A percentile compares a stretch with the other conserved stretches of the same genome.
Conservation (phyloP, 345 rosid species). For the Theobroma cacao region DNA sequence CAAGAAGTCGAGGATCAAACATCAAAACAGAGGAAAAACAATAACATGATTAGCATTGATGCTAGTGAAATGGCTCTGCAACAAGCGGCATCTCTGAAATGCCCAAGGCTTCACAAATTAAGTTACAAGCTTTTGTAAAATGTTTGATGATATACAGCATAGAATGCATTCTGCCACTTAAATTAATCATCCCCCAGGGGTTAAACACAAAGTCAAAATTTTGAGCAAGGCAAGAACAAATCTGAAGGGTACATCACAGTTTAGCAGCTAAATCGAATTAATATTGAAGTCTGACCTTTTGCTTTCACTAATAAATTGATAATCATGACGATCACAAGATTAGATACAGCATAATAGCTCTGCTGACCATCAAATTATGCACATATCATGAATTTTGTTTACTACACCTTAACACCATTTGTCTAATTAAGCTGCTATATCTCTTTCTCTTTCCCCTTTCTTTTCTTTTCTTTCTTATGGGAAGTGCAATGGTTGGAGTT, state of each 20-base stretch:
- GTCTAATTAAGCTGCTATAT: neutral
- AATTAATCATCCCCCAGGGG: neutral
- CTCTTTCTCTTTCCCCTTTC: neutral
- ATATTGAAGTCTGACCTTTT: slow-evolving; percentile 17
- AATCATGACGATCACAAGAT: slow-evolving; percentile 23
- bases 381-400: slow-evolving; percentile 21
- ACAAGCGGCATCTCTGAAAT: neutral
- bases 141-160: neutral
- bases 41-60: neutral
- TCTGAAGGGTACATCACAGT: slow-evolving; percentile 18
- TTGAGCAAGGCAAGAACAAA: slow-evolving; percentile 12
- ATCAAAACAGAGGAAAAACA: neutral
- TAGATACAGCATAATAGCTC: slow-evolving; percentile 21
- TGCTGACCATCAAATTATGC: slow-evolving; percentile 20
- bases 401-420: slow-evolving; percentile 12
- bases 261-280: slow-evolving; percentile 12
- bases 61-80: neutral
- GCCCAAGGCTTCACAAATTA: neutral
- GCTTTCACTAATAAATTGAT: slow-evolving; percentile 22
- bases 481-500: neutral
- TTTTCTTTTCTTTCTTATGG: neutral
- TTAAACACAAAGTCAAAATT: slow-evolving; percentile 5
- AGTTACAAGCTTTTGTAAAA: neutral
- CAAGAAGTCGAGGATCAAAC: neutral
- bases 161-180: neutral